Base-by-base conservation (phyloP, 2,329 filamentous ascomycete genomes). In the Periconia digitata region DNA sequence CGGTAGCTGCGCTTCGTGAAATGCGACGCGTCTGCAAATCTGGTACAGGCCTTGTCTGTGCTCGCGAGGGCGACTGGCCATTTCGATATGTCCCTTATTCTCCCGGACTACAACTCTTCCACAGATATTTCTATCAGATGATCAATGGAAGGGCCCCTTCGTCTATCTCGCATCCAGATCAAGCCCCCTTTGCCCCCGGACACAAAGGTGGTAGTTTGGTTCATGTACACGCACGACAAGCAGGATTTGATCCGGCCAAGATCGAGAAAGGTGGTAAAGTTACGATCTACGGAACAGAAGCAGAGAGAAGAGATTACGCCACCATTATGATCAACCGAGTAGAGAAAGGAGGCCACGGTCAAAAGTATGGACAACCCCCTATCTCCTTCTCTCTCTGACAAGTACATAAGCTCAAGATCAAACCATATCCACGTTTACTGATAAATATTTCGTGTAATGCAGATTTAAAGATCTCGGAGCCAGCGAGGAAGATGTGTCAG, bases 11-110 rank as follows among this genome's bases (percentile, higher is more conserved):
- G 4, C 54, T 84, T 21, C 56, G 58, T 8, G 78, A 82, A 54
- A 79, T 83, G 77, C 64, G 71, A 1, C 72, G 79, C 0, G 79
- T 84, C 1, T 62, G 70, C 15, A 79, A 77, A 54, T 64, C 65
- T 1, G 76, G 75, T 5, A 40, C 38, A 6, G 67, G 82, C 3
- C 18, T 55, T 36, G 60, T 84, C n/a, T 79, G 76, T 8, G 35
- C 43, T 36, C 45, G 60, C 12, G 62, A 65, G 43, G 47, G 50
- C 20, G 57, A 60, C 23, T 46, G 42, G 23, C 55, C 58, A 7
- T 44, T 63, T 55, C 40, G 53, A 54, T 48, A 47, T 54, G 40
- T 40, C 55, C 34, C 56, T 51, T 48, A 46, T 54, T 24, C 50
- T 18, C 13, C 55, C 40, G 38, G 62, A 51, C 35, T 54, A 39